phyloP scores from a whole-genome alignment of 2,329 filamentous ascomycete genomes.

The Penicillium sp. region DNA sequence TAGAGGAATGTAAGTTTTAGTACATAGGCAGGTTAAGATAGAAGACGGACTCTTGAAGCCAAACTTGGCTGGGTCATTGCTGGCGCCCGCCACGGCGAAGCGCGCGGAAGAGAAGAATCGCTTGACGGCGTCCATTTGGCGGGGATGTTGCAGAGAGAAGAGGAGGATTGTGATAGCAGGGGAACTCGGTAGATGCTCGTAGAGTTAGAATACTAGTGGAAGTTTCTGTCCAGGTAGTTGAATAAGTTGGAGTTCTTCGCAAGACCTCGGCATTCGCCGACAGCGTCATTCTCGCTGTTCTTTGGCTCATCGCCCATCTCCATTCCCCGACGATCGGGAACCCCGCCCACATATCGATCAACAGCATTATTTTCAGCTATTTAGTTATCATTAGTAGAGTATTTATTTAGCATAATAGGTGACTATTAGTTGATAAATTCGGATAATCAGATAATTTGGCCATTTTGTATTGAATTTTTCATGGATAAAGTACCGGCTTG shows the following conservation, averaged over 20 bases:
- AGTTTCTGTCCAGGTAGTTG: not conserved
- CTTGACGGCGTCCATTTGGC: slow-evolving; percentile 61
- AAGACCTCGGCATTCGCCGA: slow-evolving; percentile 31
- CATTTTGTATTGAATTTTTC: too few relatives aligned
- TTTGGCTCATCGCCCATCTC: slow-evolving; percentile 22
- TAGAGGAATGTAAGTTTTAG: slow-evolving; percentile 47
- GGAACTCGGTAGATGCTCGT: not conserved
- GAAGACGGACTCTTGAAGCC: slow-evolving; percentile 81
- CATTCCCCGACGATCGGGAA: slow-evolving; percentile 13
- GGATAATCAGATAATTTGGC: too few relatives aligned
- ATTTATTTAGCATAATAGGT: too few relatives aligned
- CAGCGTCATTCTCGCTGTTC: slow-evolving; percentile 14
- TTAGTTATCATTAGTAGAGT: too few relatives aligned
- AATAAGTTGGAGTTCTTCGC: not conserved
- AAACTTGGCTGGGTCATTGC: slow-evolving; percentile 81
- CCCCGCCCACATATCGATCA: too few relatives aligned
- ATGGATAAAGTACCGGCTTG: too few relatives aligned
- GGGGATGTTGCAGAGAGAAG: not conserved
- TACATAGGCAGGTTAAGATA: too few relatives aligned
- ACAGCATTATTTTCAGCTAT: too few relatives aligned
- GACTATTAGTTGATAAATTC: too few relatives aligned
- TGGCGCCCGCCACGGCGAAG: slow-evolving; percentile 91
- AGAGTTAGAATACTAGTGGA: not conserved
- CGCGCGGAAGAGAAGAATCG: slow-evolving; percentile 79
- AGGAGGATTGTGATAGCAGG: not conserved